Evolutionary conservation across 768 basidiomycete species (phyloP).

Genomic region (Strobilomyces dryophilus): DNA sequence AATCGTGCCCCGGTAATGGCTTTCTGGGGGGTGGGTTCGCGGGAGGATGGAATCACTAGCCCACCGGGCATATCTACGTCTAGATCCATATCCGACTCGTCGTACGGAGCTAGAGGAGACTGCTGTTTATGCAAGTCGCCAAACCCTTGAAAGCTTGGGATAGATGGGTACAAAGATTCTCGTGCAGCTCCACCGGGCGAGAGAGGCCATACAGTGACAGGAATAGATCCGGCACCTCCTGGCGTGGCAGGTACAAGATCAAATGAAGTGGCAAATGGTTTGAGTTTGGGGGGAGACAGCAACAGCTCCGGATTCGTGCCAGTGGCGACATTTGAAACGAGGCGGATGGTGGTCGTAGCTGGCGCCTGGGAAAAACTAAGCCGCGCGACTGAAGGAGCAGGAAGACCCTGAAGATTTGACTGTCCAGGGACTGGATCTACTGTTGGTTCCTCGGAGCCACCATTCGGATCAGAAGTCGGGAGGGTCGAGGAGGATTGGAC

Average conservation of each 20-base stretch:
- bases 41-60: slow-evolving; percentile 15
- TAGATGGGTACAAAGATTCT: slow-evolving; percentile 37
- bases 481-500: slow-evolving; percentile 24
- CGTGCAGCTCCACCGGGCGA: slow-evolving; percentile 28
- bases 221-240: slow-evolving; percentile 12
- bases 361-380: slow-evolving; percentile 53
- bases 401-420: slow-evolving; percentile 52
- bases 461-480: slow-evolving; percentile 25
- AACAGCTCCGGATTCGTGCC: slow-evolving; percentile 18
- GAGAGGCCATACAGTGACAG: slow-evolving; percentile 38
- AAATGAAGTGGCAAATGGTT: slow-evolving; percentile 63
- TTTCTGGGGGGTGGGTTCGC: slow-evolving; percentile 22
- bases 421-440: slow-evolving; percentile 57
- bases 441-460: slow-evolving; percentile 18
- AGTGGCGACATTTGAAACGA: slow-evolving; percentile 33
- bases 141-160: slow-evolving; percentile 33
- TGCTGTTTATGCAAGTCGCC: slow-evolving; percentile 24
- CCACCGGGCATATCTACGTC: slow-evolving; percentile 37
- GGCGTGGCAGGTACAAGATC: slow-evolving; percentile 65
- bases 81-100: slow-evolving; percentile 32
- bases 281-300: slow-evolving; percentile 56
- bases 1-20: slow-evolving; percentile 2
- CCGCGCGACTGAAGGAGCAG: slow-evolving; percentile 57
- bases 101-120: slow-evolving; percentile 14
- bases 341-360: slow-evolving; percentile 45